Base-by-base conservation (phyloP, 140 eudicot genomes). In the Artemisia princeps region DNA sequence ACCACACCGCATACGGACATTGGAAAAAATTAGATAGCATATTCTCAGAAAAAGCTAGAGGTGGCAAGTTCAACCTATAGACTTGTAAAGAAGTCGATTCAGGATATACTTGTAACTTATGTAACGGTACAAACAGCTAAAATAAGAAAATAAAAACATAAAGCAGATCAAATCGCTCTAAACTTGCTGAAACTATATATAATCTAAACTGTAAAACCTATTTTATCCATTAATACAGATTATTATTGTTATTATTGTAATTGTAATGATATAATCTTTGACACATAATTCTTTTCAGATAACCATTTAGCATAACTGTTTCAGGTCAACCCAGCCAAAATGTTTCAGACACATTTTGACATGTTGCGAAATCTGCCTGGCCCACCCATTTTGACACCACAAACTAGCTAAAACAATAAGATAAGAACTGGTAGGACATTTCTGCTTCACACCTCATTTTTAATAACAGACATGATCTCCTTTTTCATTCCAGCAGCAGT, bases 401-500 rank as follows among this genome's bases (percentile, higher is more conserved):
- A 12, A 52, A 14, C 23, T 61, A n/a, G n/a, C n/a, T n/a, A n/a
- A 56, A 28, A 45, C 53, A 42, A 64, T 48, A 46, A 70, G 59
- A 2, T 11, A 54, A 49, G 26, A 13, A 13, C 53, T 20, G 64
- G 51, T 37, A 24, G 17, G 6, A 40, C 72, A 20, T 9, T 58
- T 16, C 24, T 50, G 58, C 26, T 19, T 64, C 71, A 69, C 68
- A 92, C 98, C 98, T 85, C 86, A 15, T 82, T 83, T 71, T 87
- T 95, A 69, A 92, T 76, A 24, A 88, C 28, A 45, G 92, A 83
- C 61, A 92, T 77, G 30, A 92, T 82, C 70, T 92, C 98, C 75
- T 74, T 84, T 71, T 81, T 82, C 82, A 92, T 75, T 68, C 86
- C 94, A 60, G 84, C 96, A 69, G 83, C 86, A 42, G 90, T 85